These are phyloP conservation scores for Patellifolia procumbens DNA, from an alignment of 179 eudicot genomes.

Conservation along the genomic window DNA sequence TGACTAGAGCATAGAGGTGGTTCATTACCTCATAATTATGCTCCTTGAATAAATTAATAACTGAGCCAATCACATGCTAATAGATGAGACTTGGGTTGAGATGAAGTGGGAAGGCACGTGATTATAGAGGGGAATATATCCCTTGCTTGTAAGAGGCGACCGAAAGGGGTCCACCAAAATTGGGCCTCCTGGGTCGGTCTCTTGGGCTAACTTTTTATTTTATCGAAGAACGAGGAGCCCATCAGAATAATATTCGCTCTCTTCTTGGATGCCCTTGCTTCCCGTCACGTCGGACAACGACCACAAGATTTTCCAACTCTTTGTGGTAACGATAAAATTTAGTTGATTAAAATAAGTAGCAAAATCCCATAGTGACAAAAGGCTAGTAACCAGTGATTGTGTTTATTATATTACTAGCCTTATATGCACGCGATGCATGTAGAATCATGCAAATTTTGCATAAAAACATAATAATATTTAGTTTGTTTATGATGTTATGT, in stretches of 20 bases:
- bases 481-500: no score
- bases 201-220: conserved; percentile 29
- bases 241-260: conserved; percentile 7
- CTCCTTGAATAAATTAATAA: not conserved
- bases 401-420: no score
- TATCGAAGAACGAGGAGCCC: conserved; percentile 34
- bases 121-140: conserved; percentile 32
- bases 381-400: no score
- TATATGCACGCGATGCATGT: no score
- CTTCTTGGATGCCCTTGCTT: conserved; percentile 38
- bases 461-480: no score
- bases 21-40: no score
- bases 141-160: conserved; percentile 38
- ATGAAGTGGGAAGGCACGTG: conserved; percentile 34
- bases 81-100: not conserved
- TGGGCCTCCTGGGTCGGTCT: conserved; percentile 32
- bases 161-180: conserved; percentile 22
- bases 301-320: not conserved
- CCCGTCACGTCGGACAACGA: conserved; percentile 38
- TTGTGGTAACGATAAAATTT: not conserved
- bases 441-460: no score
- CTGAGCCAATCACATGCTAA: conserved; percentile 28
- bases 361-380: no score
- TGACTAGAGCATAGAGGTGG: no score
- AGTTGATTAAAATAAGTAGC: no score